Base-by-base conservation (phyloP, 495 filamentous ascomycete genomes). In the Podospora comata region DNA sequence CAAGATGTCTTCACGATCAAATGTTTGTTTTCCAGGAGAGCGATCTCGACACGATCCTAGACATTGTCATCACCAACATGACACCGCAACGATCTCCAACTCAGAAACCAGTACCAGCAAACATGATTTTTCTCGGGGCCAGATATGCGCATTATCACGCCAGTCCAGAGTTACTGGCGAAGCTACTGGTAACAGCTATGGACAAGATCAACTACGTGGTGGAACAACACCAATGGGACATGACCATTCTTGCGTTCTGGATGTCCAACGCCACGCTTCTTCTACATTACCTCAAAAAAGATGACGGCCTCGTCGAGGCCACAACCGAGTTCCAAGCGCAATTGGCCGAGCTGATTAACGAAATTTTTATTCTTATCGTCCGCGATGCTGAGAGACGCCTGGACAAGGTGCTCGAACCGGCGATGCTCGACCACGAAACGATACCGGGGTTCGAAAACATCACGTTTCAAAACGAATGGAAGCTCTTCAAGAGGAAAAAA, bases 11-110 rank as follows among this genome's bases (percentile, higher is more conserved):
- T 58, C 93, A 97, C 74, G 95, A 99, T 77, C 95, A 99, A 75
- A 99, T 99, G 95, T 99, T 99, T 73, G 95, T 99, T 27, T 98
- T 99, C 77, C 96, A 98, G 79, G 96, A 99, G 65, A 87, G 86
- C 73, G 96, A 98, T 68, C 80, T 99, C 60, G 89, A 91, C 63
- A 87, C 88, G 65, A 97, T 98, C 67, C 85, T 99, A 63, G 91
- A 97, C 72, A 93, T 99, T 59, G 89, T 97, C 73, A 96, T 99
- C 74, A 98, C 95, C 66, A 93, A 96, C 77, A 99, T 99, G 95
- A 94, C 92, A 0, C 95, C 95, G 0, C 94, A 97, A 78, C 85
- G 95, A 68, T 97, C 94, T 23, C 92, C 94, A 0, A 92, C 93
- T 4, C 95, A 99, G 72, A 99, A 99, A 71, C 95, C 95, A 2